Evolutionary conservation across 345 rosid genomes (phyloP), one percentile per base, ranked within the genome.

Genomic region (Eucalyptus marginata): DNA sequence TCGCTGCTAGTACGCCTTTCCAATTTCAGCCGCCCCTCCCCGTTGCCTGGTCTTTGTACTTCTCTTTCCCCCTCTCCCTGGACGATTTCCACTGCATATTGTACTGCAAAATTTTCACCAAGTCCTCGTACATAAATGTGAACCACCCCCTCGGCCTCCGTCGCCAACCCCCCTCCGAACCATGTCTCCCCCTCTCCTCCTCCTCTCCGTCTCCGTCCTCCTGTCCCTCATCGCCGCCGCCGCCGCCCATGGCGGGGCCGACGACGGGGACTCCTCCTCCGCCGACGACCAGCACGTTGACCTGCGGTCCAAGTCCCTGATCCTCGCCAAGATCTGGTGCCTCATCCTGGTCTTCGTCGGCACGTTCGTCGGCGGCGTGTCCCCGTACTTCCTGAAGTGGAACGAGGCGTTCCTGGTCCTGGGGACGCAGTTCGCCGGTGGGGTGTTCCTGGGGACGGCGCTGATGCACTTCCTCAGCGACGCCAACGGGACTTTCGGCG

Each of bases 381-480:
- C 99, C 3, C 99, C 99, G 0, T 97, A 95, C 88, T 96, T 95
- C 87, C 90, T 97, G 80, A 95, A 93, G 87, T 96, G 99, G 99
- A 96, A 95, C 85, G 94, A 95, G 90, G 98, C 95, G 80, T 94
- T 95, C 87, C 64, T 97, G 90, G 95, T 96, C 49, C 29, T 97
- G 59, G 98, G 99, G 56, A 97, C 99, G 18, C 98, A 96, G 90
- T 97, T 97, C 90, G 97, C 98, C 15, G 98, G 98, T 6, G 98
- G 98, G 24, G 98, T 96, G 88, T 97, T 97, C 76, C 91, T 97
- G 18, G 98, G 96, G 66, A 97, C 99, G 13, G 98, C 98, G 83
- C 52, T 96, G 94, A 96, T 97, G 97, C 99, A 97, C 89, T 97
- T 97, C 90, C 89, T 97, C 92, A 91, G 97, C 12, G 98, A 97